These are phyloP conservation scores for Ophiosphaerella herpotricha DNA, from an alignment of 2,329 filamentous ascomycete genomes.

Conservation along the genomic window DNA sequence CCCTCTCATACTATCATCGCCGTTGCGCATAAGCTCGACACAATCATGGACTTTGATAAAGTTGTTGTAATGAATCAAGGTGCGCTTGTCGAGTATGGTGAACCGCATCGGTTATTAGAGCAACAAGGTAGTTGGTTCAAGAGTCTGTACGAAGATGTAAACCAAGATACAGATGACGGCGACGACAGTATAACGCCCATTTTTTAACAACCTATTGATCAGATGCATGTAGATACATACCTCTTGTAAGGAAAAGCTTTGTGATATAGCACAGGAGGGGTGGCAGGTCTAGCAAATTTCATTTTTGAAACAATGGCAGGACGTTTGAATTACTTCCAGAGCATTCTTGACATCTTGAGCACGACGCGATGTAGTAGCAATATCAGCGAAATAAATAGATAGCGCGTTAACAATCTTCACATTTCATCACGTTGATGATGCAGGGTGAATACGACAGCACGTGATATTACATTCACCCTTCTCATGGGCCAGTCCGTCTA, in stretches of 20 bases:
- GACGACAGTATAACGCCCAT: conserved; percentile 2
- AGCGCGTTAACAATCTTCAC: background rate
- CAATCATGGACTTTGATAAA: conserved; percentile 59
- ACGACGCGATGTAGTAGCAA: background rate
- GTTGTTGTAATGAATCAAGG: conserved; percentile 59
- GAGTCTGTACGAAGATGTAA: conserved; percentile 32
- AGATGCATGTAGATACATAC: no score
- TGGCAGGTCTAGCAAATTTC: no score
- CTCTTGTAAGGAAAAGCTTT: no score
- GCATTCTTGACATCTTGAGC: no score
- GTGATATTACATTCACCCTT: background rate
- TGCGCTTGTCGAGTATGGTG: conserved; percentile 51
- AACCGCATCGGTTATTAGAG: conserved; percentile 34
- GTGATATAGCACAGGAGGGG: no score
- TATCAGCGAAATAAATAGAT: background rate
- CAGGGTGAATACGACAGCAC: background rate
- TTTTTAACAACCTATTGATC: background rate
- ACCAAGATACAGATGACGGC: background rate
- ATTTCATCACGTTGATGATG: background rate
- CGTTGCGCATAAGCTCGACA: conserved; percentile 62
- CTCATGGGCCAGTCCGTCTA: background rate
- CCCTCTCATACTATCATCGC: conserved; percentile 62
- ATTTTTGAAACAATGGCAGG: no score
- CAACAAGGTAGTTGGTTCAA: conserved; percentile 39
- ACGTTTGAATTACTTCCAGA: no score